A percentile compares a stretch with the other conserved stretches of the same genome.
phyloP scores from a whole-genome alignment of 805 yeast species.

The Saccharomycopsis sp. region DNA sequence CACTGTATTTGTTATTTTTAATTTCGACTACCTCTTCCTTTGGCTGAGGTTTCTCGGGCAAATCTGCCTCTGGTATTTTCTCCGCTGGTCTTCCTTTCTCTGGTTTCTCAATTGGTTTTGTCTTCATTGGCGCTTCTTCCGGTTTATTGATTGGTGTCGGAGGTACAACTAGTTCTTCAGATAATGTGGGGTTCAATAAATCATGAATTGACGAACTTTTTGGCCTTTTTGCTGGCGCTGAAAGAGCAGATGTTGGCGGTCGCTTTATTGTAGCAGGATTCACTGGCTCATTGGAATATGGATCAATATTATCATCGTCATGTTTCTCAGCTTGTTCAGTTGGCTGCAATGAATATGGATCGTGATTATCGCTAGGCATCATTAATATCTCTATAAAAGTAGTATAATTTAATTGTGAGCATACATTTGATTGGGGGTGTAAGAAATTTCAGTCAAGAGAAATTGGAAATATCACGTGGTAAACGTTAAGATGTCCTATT shows the following conservation, averaged over 20 bases:
- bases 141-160: too few species aligned
- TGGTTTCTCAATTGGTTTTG: neutral
- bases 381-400: too few species aligned
- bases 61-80: neutral
- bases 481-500: too few species aligned
- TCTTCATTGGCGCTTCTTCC: neutral
- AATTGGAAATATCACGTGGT: too few species aligned
- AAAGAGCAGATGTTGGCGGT: neutral
- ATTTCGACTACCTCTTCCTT: neutral
- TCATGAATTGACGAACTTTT: neutral
- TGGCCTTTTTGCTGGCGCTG: neutral
- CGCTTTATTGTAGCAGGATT: constrained; percentile 1
- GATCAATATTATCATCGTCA: constrained; percentile 15
- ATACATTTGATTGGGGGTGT: too few species aligned
- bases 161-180: neutral
- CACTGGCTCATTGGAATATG: constrained; percentile 12
- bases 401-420: too few species aligned
- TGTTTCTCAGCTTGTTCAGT: too few species aligned
- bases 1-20: neutral
- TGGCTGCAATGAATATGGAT: neutral
- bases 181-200: neutral
- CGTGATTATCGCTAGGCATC: neutral
- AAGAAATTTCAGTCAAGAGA: too few species aligned
- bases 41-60: too few species aligned
- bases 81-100: neutral